Conservation (phyloP, 345 rosid species). For the Salix arbutifolia region DNA sequence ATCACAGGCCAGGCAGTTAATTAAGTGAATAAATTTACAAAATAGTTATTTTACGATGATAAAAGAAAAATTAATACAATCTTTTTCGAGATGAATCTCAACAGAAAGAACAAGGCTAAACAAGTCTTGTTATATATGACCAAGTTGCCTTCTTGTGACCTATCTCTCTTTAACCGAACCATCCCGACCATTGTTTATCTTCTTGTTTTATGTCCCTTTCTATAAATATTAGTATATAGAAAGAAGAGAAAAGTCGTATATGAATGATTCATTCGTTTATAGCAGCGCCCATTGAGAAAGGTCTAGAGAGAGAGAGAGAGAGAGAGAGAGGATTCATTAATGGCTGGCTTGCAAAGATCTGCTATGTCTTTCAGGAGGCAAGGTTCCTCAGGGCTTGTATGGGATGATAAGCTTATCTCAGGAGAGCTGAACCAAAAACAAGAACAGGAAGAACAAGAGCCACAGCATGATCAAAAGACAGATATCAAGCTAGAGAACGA, state of each 20-base stretch:
- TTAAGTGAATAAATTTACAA: too few relatives aligned
- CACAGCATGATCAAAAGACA: conserved; percentile 8
- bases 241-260: neutral
- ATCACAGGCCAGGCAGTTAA: neutral
- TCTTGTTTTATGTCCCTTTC: neutral
- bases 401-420: conserved; percentile 68
- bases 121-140: conserved; percentile 19
- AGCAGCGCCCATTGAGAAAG: conserved; percentile 6
- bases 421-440: conserved; percentile 47
- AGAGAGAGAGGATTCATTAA: conserved; percentile 9
- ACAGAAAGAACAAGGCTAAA: neutral
- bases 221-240: neutral
- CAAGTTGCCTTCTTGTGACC: conserved; percentile 11
- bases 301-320: neutral
- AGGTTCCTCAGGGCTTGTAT: conserved; percentile 88
- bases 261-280: neutral
- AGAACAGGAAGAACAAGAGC: conserved; percentile 12
- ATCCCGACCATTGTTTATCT: neutral
- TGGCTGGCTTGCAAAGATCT: conserved; percentile 93
- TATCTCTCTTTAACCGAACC: conserved; percentile 1
- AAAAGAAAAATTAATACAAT: neutral
- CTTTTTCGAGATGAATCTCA: neutral
- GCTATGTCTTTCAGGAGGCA: conserved; percentile 80
- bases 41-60: too few relatives aligned
- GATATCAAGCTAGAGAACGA: conserved; percentile 34